A percentile compares a stretch with the other conserved stretches of the same genome.
Evolutionary conservation across 2,329 filamentous ascomycete genomes (phyloP).

Genomic region (Alternaria hordeiaustralica): DNA sequence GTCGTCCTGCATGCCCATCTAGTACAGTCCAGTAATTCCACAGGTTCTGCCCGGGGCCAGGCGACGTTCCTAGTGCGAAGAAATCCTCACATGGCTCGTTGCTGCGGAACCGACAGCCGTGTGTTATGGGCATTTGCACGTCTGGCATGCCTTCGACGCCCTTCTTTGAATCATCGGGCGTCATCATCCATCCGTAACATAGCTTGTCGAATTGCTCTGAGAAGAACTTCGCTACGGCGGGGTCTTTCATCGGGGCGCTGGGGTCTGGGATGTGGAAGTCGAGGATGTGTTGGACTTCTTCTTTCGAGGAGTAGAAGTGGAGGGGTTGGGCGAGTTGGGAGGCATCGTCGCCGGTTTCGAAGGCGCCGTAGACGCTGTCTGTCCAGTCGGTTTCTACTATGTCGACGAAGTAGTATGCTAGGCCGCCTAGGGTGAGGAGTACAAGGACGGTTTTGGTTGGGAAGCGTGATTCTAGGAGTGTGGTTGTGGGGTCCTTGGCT

Average conservation of each 20-base stretch:
- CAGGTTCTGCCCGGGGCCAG: slow-evolving; percentile 32
- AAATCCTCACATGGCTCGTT: slow-evolving; percentile 46
- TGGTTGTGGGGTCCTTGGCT: not conserved
- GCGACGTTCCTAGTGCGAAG: slow-evolving; percentile 36
- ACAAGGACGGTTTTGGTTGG: slow-evolving; percentile 41
- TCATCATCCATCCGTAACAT: slow-evolving; percentile 38
- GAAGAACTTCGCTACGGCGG: slow-evolving; percentile 25
- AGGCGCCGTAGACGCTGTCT: slow-evolving; percentile 26
- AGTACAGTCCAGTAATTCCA: slow-evolving; percentile 55
- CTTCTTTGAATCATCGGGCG: slow-evolving; percentile 28
- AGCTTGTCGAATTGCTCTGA: slow-evolving; percentile 35
- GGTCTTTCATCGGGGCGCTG: slow-evolving; percentile 24
- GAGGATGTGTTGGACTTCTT: slow-evolving; percentile 37
- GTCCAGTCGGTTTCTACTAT: slow-evolving; percentile 28
- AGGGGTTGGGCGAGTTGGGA: slow-evolving; percentile 23
- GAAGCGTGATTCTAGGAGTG: slow-evolving; percentile 35
- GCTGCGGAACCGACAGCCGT: slow-evolving; percentile 38
- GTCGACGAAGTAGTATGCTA: slow-evolving; percentile 35
- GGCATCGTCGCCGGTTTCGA: slow-evolving; percentile 14
- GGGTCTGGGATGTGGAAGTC: slow-evolving; percentile 34
- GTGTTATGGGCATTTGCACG: slow-evolving; percentile 39
- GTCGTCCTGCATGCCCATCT: slow-evolving; percentile 59
- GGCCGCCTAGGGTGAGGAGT: slow-evolving; percentile 28
- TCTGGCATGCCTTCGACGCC: slow-evolving; percentile 11
- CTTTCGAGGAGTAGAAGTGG: slow-evolving; percentile 35